Evolutionary conservation across 2,329 filamentous ascomycete species (phyloP).

Genomic region (Colletotrichum cereale): DNA sequence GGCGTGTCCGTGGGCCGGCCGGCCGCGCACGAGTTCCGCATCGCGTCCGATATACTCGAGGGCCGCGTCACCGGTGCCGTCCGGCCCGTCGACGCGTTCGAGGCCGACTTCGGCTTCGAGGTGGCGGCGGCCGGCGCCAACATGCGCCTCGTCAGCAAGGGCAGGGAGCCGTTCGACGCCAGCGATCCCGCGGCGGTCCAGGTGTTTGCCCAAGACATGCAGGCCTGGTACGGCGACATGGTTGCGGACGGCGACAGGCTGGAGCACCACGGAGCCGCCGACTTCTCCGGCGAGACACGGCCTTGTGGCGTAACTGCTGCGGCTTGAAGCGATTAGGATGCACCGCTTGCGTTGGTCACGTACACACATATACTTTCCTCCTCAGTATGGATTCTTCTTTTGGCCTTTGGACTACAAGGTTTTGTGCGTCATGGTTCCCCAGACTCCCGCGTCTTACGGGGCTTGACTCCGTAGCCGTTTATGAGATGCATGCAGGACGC

Average conservation of each 20-base stretch:
- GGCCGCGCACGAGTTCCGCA: slow-evolving; percentile 45
- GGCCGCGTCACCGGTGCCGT: slow-evolving; percentile 18
- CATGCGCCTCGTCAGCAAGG: slow-evolving; percentile 24
- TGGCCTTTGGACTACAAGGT: not conserved
- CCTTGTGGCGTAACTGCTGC: slow-evolving; percentile 11
- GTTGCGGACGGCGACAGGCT: slow-evolving; percentile 46
- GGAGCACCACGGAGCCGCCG: slow-evolving; percentile 43
- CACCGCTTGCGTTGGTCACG: not conserved
- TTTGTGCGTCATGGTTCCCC: not conserved
- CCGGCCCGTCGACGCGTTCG: slow-evolving; percentile 19
- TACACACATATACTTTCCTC: not conserved
- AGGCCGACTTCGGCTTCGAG: slow-evolving; percentile 21
- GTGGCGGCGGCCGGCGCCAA: slow-evolving; percentile 14
- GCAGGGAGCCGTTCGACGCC: slow-evolving; percentile 45
- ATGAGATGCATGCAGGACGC: not conserved
- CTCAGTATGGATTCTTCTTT: not conserved
- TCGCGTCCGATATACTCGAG: slow-evolving; percentile 22
- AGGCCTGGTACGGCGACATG: slow-evolving; percentile 42
- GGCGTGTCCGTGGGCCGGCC: slow-evolving; percentile 68
- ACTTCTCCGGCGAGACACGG: slow-evolving; percentile 41
- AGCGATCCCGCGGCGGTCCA: slow-evolving; percentile 42
- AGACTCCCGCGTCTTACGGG: not conserved
- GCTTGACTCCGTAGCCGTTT: not conserved
- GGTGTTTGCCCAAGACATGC: slow-evolving; percentile 44
- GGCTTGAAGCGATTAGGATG: not conserved